Evolutionary conservation across 192 early-diverging fungal species (phyloP).

Genomic region (Blastocladiella britannica): DNA sequence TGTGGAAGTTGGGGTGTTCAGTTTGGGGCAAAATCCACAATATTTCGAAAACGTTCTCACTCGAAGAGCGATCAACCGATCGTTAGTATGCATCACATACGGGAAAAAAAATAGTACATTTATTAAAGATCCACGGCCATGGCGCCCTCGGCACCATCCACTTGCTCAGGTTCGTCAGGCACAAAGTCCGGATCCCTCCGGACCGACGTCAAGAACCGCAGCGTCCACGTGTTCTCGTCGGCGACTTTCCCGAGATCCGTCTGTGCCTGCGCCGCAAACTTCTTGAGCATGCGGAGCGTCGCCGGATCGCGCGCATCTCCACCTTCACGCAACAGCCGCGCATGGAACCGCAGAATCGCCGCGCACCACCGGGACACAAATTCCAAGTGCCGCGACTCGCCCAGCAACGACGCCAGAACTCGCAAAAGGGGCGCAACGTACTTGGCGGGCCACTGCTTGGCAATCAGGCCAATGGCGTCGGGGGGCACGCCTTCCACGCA

Average conservation of each 20-base stretch:
- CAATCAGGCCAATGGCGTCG: slow-evolving; percentile 46
- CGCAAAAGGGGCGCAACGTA: slow-evolving; percentile 69
- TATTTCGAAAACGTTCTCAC: too few relatives aligned
- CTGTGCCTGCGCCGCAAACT: not conserved
- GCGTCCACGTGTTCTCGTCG: not conserved
- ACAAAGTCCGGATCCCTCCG: not conserved
- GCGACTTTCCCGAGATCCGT: not conserved
- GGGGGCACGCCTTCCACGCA: slow-evolving; percentile 67
- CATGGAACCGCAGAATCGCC: slow-evolving; percentile 53
- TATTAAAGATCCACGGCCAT: too few relatives aligned
- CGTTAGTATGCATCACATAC: too few relatives aligned
- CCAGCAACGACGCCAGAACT: slow-evolving; percentile 61
- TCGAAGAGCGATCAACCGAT: too few relatives aligned
- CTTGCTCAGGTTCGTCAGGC: too few relatives aligned
- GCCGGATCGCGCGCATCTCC: not conserved
- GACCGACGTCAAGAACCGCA: not conserved
- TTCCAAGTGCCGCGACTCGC: slow-evolving; percentile 63
- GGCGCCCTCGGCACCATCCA: too few relatives aligned
- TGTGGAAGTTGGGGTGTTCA: too few relatives aligned
- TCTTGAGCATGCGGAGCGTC: not conserved
- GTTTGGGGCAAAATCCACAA: too few relatives aligned
- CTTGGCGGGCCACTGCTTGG: slow-evolving; percentile 61
- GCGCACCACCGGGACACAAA: slow-evolving; percentile 71
- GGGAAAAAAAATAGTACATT: too few relatives aligned
- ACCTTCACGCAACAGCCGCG: slow-evolving; percentile 16